These are phyloP conservation scores for Phanerochaete sordida DNA, from an alignment of 768 basidiomycete genomes.

Conservation along the genomic window DNA sequence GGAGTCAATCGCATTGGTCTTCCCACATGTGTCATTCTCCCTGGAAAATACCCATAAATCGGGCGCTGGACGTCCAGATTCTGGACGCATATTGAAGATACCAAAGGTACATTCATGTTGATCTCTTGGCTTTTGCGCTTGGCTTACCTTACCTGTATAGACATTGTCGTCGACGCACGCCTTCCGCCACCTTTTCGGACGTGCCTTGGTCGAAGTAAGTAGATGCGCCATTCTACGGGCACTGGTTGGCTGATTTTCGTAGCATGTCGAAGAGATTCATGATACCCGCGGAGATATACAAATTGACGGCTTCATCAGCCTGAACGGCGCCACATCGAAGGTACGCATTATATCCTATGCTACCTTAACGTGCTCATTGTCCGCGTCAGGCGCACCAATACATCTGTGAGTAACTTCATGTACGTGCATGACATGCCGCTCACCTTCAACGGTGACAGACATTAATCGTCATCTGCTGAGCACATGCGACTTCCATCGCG, in stretches of 20 bases:
- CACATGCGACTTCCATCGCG: conserved; percentile 60
- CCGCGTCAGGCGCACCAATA: conserved; percentile 73
- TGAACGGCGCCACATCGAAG: conserved; percentile 72
- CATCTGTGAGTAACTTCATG: conserved; percentile 55
- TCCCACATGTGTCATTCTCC: conserved; percentile 65
- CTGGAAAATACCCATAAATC: conserved; percentile 51
- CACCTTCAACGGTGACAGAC: conserved; percentile 62
- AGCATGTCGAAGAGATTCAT: conserved; percentile 71
- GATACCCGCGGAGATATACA: conserved; percentile 44
- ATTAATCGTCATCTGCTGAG: conserved; percentile 75
- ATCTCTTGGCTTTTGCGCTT: background rate
- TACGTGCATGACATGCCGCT: background rate
- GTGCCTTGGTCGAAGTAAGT: conserved; percentile 65
- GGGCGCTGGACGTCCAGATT: conserved; percentile 33
- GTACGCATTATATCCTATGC: conserved; percentile 31
- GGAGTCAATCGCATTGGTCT: conserved; percentile 70
- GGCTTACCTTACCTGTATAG: conserved; percentile 32
- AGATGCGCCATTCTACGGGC: no score
- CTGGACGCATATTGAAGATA: conserved; percentile 52
- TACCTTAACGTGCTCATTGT: background rate
- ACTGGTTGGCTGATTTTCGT: no score
- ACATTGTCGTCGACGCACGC: conserved; percentile 57
- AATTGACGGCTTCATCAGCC: conserved; percentile 81
- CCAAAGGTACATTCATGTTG: conserved; percentile 50
- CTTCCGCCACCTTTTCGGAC: conserved; percentile 75